phyloP scores from a whole-genome alignment of 306 rosid genomes.

The Prunus davidiana region DNA sequence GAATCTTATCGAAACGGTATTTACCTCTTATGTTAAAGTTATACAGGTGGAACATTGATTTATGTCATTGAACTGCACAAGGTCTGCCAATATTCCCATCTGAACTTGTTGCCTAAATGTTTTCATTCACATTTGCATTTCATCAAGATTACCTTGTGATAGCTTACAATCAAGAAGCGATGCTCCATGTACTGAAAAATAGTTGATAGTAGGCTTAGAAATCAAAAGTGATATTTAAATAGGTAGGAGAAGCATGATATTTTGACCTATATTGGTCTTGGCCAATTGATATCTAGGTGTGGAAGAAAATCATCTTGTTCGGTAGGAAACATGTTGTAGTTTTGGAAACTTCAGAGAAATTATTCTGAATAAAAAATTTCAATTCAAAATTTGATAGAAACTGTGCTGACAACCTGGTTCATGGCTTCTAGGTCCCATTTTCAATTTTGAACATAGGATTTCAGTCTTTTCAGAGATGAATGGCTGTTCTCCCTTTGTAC shows the following conservation, averaged over 20 bases:
- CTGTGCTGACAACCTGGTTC: neutral
- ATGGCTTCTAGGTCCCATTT: neutral
- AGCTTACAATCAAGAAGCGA: neutral
- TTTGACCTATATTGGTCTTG: neutral
- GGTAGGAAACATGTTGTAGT: neutral
- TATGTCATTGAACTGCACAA: neutral
- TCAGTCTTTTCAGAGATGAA: neutral
- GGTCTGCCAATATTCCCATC: neutral
- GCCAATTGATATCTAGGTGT: neutral
- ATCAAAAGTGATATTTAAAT: neutral
- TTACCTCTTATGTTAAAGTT: neutral
- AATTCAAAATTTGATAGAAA: neutral
- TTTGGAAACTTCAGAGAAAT: neutral
- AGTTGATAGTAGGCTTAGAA: neutral
- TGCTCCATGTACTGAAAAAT: neutral
- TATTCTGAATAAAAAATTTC: neutral
- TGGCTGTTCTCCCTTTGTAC: neutral
- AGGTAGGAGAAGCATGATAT: neutral
- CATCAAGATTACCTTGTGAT: neutral
- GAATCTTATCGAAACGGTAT: neutral
- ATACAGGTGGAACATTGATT: neutral
- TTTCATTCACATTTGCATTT: neutral
- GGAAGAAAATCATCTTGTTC: neutral
- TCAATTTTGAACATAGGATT: neutral
- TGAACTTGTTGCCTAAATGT: neutral